Evolutionary conservation across 805 yeast species (phyloP).

Genomic region (Candida ovalis): DNA sequence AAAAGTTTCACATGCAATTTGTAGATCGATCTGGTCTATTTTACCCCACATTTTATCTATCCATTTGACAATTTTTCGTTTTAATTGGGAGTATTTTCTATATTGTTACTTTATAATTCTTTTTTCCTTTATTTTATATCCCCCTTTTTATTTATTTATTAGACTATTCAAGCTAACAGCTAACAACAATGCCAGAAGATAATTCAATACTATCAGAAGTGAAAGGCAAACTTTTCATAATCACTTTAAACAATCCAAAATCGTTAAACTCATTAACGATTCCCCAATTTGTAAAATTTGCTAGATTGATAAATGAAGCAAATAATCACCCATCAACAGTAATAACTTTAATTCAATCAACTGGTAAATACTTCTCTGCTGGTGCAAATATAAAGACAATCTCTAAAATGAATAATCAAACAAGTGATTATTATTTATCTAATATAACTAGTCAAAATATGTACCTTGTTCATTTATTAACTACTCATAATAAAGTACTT

Average conservation of each 20-base stretch:
- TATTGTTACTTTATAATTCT: no score
- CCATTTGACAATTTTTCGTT: no score
- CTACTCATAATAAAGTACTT: constrained; percentile 66
- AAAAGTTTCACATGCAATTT: no score
- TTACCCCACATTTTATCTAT: no score
- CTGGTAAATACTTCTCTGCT: constrained; percentile 76
- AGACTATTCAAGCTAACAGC: no score
- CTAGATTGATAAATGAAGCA: constrained; percentile 56
- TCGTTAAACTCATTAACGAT: constrained; percentile 65
- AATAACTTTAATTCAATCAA: constrained; percentile 62
- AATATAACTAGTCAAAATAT: constrained; percentile 58
- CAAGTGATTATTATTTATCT: constrained; percentile 23
- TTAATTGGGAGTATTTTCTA: no score
- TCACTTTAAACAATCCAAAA: constrained; percentile 61
- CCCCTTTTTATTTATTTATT: no score
- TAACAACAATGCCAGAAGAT: constrained; percentile 2
- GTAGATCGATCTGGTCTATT: no score
- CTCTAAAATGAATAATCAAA: constrained; percentile 25
- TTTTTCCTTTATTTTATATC: background rate
- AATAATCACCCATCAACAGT: constrained; percentile 57
- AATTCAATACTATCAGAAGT: constrained; percentile 12
- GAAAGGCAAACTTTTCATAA: constrained; percentile 36
- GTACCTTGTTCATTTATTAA: constrained; percentile 61
- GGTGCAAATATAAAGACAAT: constrained; percentile 67
- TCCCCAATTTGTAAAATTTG: constrained; percentile 59